Conservation (phyloP, 257 asterid genomes). For the Marsdenia floribunda region DNA sequence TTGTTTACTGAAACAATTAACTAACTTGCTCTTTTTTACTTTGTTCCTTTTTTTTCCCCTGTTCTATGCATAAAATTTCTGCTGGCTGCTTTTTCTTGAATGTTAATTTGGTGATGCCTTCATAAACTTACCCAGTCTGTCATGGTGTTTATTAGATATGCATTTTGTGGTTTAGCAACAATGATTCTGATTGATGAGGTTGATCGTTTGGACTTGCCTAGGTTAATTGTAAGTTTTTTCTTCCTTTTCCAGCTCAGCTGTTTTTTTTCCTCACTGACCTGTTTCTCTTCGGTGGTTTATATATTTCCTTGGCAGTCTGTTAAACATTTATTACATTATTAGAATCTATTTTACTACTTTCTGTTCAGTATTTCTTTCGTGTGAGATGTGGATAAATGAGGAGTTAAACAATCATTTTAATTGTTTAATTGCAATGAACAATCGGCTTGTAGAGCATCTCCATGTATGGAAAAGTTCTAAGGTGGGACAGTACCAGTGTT, state of each 20-base stretch:
- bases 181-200: conserved; percentile 83
- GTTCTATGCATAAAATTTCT: not conserved
- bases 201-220: conserved; percentile 73
- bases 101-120: not conserved
- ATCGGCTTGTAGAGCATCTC: not conserved
- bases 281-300: not conserved
- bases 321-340: not conserved
- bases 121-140: not conserved
- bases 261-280: not conserved
- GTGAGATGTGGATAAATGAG: not conserved
- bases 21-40: too few relatives aligned
- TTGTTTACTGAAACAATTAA: not conserved
- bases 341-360: not conserved
- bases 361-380: not conserved
- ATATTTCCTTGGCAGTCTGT: not conserved
- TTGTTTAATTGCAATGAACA: not conserved
- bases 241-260: not conserved
- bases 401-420: not conserved
- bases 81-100: not conserved
- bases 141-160: conserved; percentile 42
- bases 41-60: not conserved
- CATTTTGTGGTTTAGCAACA: conserved; percentile 95
- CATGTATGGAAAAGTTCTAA: too few relatives aligned
- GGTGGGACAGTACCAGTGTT: too few relatives aligned
- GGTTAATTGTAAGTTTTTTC: conserved; percentile 57